phyloP scores from a whole-genome alignment of 2,329 filamentous ascomycete genomes.

The Exophiala oligosperma region DNA sequence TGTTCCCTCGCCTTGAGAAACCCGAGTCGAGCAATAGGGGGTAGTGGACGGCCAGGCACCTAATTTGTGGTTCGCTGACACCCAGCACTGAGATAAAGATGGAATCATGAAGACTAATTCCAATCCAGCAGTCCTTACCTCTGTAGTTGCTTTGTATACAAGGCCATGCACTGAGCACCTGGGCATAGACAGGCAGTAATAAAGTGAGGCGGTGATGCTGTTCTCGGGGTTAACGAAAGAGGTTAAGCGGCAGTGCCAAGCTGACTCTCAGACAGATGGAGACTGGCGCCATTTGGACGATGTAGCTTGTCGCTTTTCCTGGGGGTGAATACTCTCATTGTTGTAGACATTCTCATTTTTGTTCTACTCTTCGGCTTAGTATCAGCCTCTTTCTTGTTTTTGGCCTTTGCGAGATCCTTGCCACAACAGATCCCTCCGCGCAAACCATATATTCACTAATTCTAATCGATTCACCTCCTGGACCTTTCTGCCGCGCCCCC shows the following conservation, averaged over 20 bases:
- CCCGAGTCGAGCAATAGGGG: too few relatives aligned
- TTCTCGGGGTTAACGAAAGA: neutral
- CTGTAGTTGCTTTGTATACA: too few relatives aligned
- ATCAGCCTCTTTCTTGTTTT: neutral
- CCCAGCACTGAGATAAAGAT: too few relatives aligned
- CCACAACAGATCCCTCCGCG: neutral
- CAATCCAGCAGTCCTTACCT: too few relatives aligned
- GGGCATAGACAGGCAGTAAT: too few relatives aligned
- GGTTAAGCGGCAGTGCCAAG: neutral
- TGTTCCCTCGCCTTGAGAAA: too few relatives aligned
- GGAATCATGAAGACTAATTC: too few relatives aligned
- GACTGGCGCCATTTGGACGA: neutral
- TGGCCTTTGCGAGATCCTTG: neutral
- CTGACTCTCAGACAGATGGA: neutral
- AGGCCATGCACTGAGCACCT: too few relatives aligned
- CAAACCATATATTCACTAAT: constrained; percentile 6
- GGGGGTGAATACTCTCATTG: constrained; percentile 6
- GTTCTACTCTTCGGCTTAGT: constrained; percentile 3
- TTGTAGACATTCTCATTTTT: constrained; percentile 9
- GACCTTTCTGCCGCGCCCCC: constrained; percentile 8
- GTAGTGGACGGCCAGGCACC: too few relatives aligned
- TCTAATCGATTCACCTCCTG: constrained; percentile 4
- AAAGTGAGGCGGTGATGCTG: too few relatives aligned
- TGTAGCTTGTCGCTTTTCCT: constrained; percentile 7
- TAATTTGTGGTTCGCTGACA: too few relatives aligned